Base-by-base conservation (phyloP, 495 filamentous ascomycete genomes). In the Trichoderma gamsii region DNA sequence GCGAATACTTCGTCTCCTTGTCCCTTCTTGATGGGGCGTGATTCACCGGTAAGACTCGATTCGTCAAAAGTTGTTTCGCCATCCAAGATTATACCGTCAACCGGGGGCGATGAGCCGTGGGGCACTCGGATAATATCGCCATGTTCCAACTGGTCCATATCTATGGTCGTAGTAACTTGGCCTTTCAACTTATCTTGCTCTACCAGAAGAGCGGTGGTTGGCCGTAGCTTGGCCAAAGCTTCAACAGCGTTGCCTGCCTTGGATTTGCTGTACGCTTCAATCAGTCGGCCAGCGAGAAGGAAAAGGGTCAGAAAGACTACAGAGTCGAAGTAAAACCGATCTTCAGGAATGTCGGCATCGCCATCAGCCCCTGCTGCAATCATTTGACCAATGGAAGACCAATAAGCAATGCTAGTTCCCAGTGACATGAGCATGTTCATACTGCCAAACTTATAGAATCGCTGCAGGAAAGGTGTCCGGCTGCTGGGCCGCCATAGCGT, bases 391-490 rank as follows among this genome's bases (percentile, higher is more conserved):
- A 97, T 78, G 0, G 92, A 96, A 0, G 91, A 85, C 71, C 96
- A 80, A 73, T 97, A 98, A 1, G 94, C 94, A 63, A 97, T 90
- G 6, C 87, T 87, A 0, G 95, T 97, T 11, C 95, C 94, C 16
- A 94, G 81, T 12, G 90, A 96, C 72, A 98, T 91, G 68, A 98
- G 83, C 75, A 95, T 87, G 72, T 97, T 96, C 94, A 98, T 98
- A 78, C 93, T 97, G 16, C 94, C 94, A 72, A 98, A 98, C 16
- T 91, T 87, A 71, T 93, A 94, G 71, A 98, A 93, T 21, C 95
- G 81, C 68, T 88, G 85, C 25, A 91, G 72, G 12, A 96, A 73
- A 0, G 93, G 93, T 3, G 89, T 87, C 11, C 82, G 85, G 75
- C 92, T 97, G 59, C 87, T 85, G n/a, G 78, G 87, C 41, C 91